Percentiles rank a stretch among this genome's conserved stretches.
These are phyloP conservation scores for Moesziomyces sp. DNA, from an alignment of 1,284 basidiomycete species.

Conservation along the genomic window DNA sequence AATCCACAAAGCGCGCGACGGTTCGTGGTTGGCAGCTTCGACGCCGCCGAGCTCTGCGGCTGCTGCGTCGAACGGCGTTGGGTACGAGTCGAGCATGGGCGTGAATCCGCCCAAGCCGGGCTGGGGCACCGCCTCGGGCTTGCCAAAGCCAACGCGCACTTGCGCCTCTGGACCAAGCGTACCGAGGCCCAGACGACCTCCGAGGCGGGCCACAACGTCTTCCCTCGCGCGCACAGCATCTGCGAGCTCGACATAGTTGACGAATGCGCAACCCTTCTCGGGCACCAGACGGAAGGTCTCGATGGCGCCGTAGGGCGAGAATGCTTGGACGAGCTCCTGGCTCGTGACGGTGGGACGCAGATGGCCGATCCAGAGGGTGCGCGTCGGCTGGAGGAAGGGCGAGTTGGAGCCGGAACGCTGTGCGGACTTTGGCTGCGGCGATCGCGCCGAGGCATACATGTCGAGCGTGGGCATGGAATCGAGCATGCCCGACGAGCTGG, in stretches of 20 bases:
- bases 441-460: constrained; percentile 9
- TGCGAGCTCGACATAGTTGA: constrained; percentile 93
- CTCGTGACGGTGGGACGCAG: constrained; percentile 91
- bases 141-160: constrained; percentile 96
- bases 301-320: constrained; percentile 94
- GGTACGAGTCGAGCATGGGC: constrained; percentile 10
- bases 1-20: constrained; percentile 61
- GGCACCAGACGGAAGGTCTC: constrained; percentile 92
- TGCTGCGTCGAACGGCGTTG: constrained; percentile 2
- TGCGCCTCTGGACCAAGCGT: constrained; percentile 72
- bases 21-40: constrained; percentile 31
- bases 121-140: constrained; percentile 82
- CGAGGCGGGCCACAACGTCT: constrained; percentile 91
- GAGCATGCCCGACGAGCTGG: constrained; percentile 20
- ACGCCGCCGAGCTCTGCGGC: constrained; percentile 18
- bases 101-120: constrained; percentile 27
- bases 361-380: constrained; percentile 97
- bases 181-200: constrained; percentile 81
- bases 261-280: constrained; percentile 99
- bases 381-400: constrained; percentile 77
- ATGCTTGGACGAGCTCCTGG: constrained; percentile 92
- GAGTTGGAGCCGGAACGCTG: constrained; percentile 69
- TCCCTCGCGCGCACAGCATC: constrained; percentile 96
- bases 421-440: constrained; percentile 9
- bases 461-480: constrained; percentile 16